phyloP scores from a whole-genome alignment of 768 basidiomycete genomes.

The Termitomyces sp. region DNA sequence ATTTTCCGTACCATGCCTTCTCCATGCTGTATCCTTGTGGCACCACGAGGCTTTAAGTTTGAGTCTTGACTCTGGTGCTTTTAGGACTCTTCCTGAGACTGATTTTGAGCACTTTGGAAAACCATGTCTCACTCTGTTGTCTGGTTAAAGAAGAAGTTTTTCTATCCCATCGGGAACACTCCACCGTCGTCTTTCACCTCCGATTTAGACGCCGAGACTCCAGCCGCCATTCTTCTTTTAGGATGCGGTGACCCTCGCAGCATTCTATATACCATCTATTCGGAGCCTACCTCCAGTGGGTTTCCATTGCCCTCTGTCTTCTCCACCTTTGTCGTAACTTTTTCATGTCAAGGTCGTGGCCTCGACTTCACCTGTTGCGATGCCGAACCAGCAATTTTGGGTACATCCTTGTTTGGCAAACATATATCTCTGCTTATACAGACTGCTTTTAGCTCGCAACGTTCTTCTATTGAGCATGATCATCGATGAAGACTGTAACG shows the following conservation, averaged over 20 bases:
- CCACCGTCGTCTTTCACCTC: conserved; percentile 44
- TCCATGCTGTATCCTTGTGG: neutral
- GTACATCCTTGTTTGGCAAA: conserved; percentile 20
- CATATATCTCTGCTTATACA: neutral
- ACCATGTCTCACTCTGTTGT: conserved; percentile 39
- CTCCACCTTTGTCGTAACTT: neutral
- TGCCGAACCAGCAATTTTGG: conserved; percentile 40
- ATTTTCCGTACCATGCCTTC: neutral
- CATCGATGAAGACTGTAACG: conserved; percentile 20
- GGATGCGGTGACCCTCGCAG: conserved; percentile 55
- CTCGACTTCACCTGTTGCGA: conserved; percentile 51
- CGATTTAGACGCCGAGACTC: conserved; percentile 39
- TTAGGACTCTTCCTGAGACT: too few relatives aligned
- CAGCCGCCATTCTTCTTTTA: conserved; percentile 45
- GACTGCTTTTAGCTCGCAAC: conserved; percentile 36
- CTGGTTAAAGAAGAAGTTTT: conserved; percentile 41
- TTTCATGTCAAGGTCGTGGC: conserved; percentile 15
- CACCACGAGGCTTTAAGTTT: neutral
- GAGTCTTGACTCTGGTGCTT: neutral
- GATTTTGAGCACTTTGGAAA: neutral
- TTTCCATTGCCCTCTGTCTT: neutral
- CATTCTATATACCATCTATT: conserved; percentile 42
- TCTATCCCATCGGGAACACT: conserved; percentile 60
- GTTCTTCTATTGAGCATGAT: conserved; percentile 40
- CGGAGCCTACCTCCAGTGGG: conserved; percentile 22